Base-by-base conservation (phyloP, 2,329 filamentous ascomycete species). In the Karstenula rhodostoma region DNA sequence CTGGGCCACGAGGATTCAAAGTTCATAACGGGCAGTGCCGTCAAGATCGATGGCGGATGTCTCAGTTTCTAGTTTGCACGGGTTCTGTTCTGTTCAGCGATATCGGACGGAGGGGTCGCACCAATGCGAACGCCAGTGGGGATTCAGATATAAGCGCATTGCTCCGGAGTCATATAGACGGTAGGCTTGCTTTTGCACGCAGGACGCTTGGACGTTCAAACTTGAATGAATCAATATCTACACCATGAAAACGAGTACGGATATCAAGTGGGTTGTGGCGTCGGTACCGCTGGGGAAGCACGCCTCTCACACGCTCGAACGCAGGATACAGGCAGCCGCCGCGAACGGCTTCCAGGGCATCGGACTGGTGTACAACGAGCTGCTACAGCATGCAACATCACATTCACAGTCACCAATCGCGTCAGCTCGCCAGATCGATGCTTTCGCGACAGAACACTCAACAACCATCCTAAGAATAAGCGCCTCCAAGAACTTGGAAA, bases 1-100 rank as follows among this genome's bases (percentile, higher is more conserved):
- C 62, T 80, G 59, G 77, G 72, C 12, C 78, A 77, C 58, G 71
- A 77, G 27, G 77, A 80, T 61, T 75, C 76, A 17, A 73, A 72
- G 57, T 79, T 79, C 47, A 73, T 80, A 67, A 79, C 77, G 5
- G 77, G 77, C 25, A 72, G 72, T 3, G 66, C 69, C 49, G 59
- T 76, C 65, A 76, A 76, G 64, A 69, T 76, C 57, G 73, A 76
- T 48, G 74, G 74, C 9, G 74, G 74, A 13, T 69, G 71, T 49
- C 67, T 75, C 19, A 70, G 67, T 57, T 64, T 68, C 9, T 68
- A 54, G 79, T 33, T 25, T 32, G 32, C 17, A 9, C n/a, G n/a
- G n/a, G n/a, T n/a, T n/a, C n/a, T n/a, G n/a, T n/a, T n/a, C n/a
- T 40, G 37, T 15, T 40, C 9, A 40, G 25, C 35, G 46, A 29